phyloP scores from a whole-genome alignment of 2,329 filamentous ascomycete species.

The Sordariomycetes sp. region DNA sequence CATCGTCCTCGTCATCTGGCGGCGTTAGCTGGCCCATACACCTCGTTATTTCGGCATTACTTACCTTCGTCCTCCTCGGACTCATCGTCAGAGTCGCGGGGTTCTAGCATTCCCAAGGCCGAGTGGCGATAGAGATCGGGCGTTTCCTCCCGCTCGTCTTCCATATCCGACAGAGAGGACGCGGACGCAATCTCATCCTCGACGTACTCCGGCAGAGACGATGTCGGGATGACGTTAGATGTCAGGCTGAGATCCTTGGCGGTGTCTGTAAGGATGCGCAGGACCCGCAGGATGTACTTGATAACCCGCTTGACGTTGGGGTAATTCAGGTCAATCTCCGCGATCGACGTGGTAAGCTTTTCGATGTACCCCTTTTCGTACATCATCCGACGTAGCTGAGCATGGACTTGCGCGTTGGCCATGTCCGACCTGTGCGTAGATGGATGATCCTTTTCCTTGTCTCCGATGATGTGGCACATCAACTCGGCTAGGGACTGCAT shows the following conservation, averaged over 20 bases:
- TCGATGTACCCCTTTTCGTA: slow-evolving; percentile 95
- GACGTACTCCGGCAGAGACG: slow-evolving; percentile 54
- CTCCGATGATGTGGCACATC: slow-evolving; percentile 84
- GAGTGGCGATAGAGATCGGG: slow-evolving; percentile 96
- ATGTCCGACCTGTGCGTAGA: slow-evolving; percentile 26
- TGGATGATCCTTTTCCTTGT: slow-evolving; percentile 55
- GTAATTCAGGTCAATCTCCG: slow-evolving; percentile 92
- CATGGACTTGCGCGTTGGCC: slow-evolving; percentile 49
- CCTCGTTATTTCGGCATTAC: slow-evolving; percentile 6
- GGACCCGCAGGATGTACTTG: slow-evolving; percentile 87
- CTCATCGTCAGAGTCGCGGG: slow-evolving; percentile 53
- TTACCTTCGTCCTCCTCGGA: slow-evolving; percentile 40
- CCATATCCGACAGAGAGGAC: slow-evolving; percentile 80
- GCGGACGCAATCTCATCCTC: slow-evolving; percentile 83
- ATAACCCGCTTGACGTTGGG: slow-evolving; percentile 87
- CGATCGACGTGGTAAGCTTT: slow-evolving; percentile 80
- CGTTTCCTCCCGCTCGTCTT: slow-evolving; percentile 84
- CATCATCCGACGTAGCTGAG: slow-evolving; percentile 87
- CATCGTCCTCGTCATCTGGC: slow-evolving; percentile 67
- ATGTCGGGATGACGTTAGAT: slow-evolving; percentile 59
- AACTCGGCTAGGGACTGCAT: slow-evolving; percentile 82
- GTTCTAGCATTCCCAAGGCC: slow-evolving; percentile 87
- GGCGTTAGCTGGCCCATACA: neutral
- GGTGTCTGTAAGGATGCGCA: slow-evolving; percentile 78
- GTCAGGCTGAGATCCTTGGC: slow-evolving; percentile 72